Evolutionary conservation across 2,329 filamentous ascomycete species (phyloP).

Genomic region (Dryadomyces quercivorus): DNA sequence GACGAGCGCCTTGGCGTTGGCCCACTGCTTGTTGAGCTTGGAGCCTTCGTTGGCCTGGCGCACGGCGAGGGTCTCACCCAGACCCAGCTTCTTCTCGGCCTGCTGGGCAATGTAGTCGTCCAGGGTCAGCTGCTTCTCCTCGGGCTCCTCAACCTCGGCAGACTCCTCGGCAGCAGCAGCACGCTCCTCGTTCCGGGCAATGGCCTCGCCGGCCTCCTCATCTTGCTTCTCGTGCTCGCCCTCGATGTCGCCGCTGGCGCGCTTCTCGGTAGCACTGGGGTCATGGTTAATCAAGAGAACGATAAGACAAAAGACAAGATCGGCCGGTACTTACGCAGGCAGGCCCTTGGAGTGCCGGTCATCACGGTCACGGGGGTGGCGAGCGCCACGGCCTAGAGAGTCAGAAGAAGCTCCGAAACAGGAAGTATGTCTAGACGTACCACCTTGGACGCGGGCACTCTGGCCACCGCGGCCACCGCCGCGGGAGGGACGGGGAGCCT

Average conservation of each 20-base stretch:
- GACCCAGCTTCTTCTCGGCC: slow-evolving; percentile 62
- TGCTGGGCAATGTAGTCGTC: slow-evolving; percentile 69
- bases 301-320: background rate
- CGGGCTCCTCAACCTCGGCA: slow-evolving; percentile 45
- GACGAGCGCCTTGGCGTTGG: slow-evolving; percentile 59
- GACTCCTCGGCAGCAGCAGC: slow-evolving; percentile 66
- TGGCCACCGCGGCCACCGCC: slow-evolving; percentile 47
- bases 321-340: slow-evolving; percentile 28
- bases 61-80: slow-evolving; percentile 52
- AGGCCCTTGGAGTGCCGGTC: slow-evolving; percentile 41
- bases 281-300: background rate
- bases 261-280: slow-evolving; percentile 66
- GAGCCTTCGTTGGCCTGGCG: slow-evolving; percentile 89
- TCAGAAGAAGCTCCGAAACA: background rate
- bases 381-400: slow-evolving; percentile 37
- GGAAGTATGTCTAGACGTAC: slow-evolving; percentile 23
- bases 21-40: slow-evolving; percentile 88
- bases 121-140: slow-evolving; percentile 87
- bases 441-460: slow-evolving; percentile 50
- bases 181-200: slow-evolving; percentile 76
- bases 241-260: slow-evolving; percentile 74
- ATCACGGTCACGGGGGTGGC: slow-evolving; percentile 39
- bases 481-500: slow-evolving; percentile 31
- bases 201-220: slow-evolving; percentile 81
- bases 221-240: slow-evolving; percentile 79